phyloP scores from a whole-genome alignment of 1,284 basidiomycete species.

The Tilletia caries region DNA sequence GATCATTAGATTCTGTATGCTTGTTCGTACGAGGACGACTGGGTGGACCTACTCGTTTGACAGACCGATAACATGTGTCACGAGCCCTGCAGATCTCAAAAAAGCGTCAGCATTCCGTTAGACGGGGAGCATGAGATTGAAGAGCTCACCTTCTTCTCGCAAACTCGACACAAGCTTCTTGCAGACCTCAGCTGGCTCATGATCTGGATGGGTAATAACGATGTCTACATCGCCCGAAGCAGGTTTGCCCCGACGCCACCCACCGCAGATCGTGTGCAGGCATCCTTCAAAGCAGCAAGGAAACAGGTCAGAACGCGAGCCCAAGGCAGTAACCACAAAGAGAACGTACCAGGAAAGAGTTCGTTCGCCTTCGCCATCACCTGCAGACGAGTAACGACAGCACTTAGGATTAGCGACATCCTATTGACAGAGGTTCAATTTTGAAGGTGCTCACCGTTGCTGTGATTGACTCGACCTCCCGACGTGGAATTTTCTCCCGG shows the following conservation, averaged over 20 bases:
- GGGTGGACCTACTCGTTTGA: background rate
- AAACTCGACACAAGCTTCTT: background rate
- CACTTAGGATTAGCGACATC: no score
- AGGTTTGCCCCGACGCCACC: slow-evolving; percentile 37
- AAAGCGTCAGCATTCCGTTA: no score
- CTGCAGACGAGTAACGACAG: background rate
- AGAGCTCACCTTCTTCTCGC: slow-evolving; percentile 10
- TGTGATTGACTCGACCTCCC: slow-evolving; percentile 32
- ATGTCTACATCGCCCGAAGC: slow-evolving; percentile 38
- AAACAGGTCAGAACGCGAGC: background rate
- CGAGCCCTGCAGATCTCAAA: slow-evolving; percentile 13
- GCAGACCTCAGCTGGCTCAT: background rate
- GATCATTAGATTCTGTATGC: background rate
- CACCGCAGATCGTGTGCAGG: slow-evolving; percentile 34
- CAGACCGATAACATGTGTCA: background rate
- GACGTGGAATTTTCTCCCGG: slow-evolving; percentile 25
- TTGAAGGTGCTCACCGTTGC: slow-evolving; percentile 11
- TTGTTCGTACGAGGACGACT: background rate
- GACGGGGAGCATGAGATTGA: no score
- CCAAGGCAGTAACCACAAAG: background rate
- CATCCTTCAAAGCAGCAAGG: background rate
- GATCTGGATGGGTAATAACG: slow-evolving; percentile 27
- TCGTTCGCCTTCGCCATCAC: slow-evolving; percentile 18
- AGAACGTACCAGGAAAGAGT: slow-evolving; percentile 12
- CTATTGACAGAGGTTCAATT: no score